Base-by-base conservation (phyloP, 1,139 yeast species). In the Pichia sp. region DNA sequence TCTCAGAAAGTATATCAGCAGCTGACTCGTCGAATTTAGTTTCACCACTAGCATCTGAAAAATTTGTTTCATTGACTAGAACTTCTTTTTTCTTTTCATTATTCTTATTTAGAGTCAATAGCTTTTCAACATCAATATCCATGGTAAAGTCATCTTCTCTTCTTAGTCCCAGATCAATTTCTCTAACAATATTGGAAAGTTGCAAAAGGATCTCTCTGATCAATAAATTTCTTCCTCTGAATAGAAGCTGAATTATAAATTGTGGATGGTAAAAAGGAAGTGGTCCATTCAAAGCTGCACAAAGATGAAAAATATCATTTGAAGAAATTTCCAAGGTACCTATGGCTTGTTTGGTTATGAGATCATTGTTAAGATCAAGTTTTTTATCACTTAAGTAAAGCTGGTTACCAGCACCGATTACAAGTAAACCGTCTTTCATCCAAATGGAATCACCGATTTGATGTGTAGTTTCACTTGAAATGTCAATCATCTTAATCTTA, bases 201-300 rank as follows among this genome's bases (percentile, higher is more conserved):
- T 67, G 62, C 5, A 74, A 63, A 21, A 89, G 55, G 1, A 89
- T 69, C 31, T 68, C 71, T 47, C 77, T 71, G 1, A 79, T 93
- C 4, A 79, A 56, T 5, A 64, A 62, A 10, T 72, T 51, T 51
- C 82, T 79, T 28, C 79, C 81, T 52, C 77, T 74, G 53, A 82
- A 80, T 15, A 89, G 60, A 4, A 82, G 67, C 57, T 89, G 96
- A 38, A 88, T 81, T 33, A 91, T 63, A 45, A 86, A 72, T 59
- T 88, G 96, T 0, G 98, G 98, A 55, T 91, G 97, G 54, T 84
- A 91, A 1, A 88, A 64, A 0, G 97, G 96, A 28, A 91, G 61
- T 0, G 95, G 93, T 23, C 96, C 96, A 62, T 88, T 88, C 41
- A 91, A 63, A 2, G 86, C 79, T 15, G 85, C 67, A 34, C 84